phyloP scores from a whole-genome alignment of 192 early-diverging fungal genomes.

The Gaertneriomyces sp. region DNA sequence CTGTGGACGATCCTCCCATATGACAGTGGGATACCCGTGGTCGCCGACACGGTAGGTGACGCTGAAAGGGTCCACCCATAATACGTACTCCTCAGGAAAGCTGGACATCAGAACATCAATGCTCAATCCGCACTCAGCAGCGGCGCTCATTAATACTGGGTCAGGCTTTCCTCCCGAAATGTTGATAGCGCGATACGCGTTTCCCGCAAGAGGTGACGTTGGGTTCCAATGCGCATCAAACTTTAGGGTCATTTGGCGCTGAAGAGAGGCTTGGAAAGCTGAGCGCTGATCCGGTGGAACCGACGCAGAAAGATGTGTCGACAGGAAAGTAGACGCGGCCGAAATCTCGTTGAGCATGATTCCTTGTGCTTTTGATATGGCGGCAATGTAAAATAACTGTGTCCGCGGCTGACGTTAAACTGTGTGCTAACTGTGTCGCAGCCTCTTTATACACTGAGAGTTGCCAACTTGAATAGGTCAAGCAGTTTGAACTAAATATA shows the following conservation, averaged over 20 bases:
- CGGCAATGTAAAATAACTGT: too few relatives aligned
- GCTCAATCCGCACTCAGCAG: conserved; percentile 1
- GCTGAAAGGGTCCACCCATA: conserved; percentile 35
- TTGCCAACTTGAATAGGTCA: too few relatives aligned
- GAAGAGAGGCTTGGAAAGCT: conserved; percentile 49
- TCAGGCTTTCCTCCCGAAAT: conserved; percentile 68
- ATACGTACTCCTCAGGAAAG: conserved; percentile 35
- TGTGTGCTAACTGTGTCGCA: too few relatives aligned
- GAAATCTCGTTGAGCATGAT: conserved; percentile 21
- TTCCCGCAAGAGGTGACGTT: conserved; percentile 59
- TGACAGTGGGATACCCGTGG: conserved; percentile 13
- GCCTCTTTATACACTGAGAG: too few relatives aligned
- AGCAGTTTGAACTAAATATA: too few relatives aligned
- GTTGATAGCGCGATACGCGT: conserved; percentile 73
- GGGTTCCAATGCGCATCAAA: conserved; percentile 73
- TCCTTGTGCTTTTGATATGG: background rate
- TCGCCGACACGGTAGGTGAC: conserved; percentile 34
- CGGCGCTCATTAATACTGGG: conserved; percentile 49
- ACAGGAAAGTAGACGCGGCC: conserved; percentile 17
- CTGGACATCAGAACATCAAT: background rate
- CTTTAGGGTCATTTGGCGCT: conserved; percentile 48
- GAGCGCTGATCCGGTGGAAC: conserved; percentile 11
- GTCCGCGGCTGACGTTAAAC: too few relatives aligned
- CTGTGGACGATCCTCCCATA: conserved; percentile 21
- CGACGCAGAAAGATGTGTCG: conserved; percentile 14